These are phyloP conservation scores for Kurtzmaniella natalensis DNA, from an alignment of 1,139 yeast species.

Conservation along the genomic window DNA sequence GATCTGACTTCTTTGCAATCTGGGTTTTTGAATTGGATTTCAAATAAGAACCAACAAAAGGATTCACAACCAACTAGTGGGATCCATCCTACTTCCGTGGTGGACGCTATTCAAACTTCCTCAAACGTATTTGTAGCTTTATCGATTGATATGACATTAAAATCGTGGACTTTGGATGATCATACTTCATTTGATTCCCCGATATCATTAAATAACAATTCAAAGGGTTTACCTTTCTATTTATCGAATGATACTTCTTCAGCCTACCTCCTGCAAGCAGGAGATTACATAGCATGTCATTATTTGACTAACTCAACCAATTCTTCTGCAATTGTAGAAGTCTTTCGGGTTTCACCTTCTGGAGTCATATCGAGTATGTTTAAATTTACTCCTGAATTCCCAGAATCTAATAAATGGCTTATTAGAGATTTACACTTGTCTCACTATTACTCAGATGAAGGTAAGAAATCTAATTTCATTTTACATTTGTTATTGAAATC, in stretches of 20 bases:
- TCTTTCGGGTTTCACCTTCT: constrained; percentile 1
- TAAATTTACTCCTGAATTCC: background rate
- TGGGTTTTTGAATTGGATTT: constrained; percentile 31
- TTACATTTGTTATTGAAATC: constrained; percentile 57
- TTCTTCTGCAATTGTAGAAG: background rate
- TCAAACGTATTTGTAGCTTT: constrained; percentile 20
- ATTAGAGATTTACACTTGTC: constrained; percentile 42
- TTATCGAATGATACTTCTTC: background rate
- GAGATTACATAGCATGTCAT: constrained; percentile 6
- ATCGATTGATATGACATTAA: constrained; percentile 46
- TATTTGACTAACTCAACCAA: background rate
- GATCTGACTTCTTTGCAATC: constrained; percentile 43
- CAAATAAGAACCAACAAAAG: constrained; percentile 8
- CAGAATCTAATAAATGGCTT: constrained; percentile 32
- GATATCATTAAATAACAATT: constrained; percentile 14
- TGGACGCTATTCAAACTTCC: constrained; percentile 22
- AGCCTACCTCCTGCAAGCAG: constrained; percentile 2
- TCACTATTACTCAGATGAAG: no score
- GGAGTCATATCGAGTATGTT: background rate
- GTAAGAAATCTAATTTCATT: constrained; percentile 15
- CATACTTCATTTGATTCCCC: constrained; percentile 21
- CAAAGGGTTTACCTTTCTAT: constrained; percentile 2
- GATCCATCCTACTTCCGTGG: constrained; percentile 27
- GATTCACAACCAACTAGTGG: constrained; percentile 22
- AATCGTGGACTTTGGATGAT: constrained; percentile 50